Evolutionary conservation across 2,329 filamentous ascomycete species (phyloP).

Genomic region (Apiospora sp.): DNA sequence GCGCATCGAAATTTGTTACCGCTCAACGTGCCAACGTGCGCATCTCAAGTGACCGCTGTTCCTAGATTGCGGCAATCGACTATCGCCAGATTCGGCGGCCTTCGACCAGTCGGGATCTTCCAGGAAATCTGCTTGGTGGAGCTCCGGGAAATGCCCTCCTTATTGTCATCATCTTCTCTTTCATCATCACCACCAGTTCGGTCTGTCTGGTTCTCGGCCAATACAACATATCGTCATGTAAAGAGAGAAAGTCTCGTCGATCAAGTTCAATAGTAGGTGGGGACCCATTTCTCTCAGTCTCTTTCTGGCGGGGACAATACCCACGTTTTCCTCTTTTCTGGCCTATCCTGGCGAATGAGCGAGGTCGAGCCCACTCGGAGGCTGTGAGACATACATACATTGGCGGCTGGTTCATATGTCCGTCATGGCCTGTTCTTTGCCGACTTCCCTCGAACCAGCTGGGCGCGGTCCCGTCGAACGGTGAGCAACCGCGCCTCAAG

Average conservation of each 20-base stretch:
- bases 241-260: conserved; percentile 16
- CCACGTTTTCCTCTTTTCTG: not conserved
- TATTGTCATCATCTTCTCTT: conserved; percentile 16
- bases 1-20: not conserved
- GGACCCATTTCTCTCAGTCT: not conserved
- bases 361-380: not conserved
- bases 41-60: not conserved
- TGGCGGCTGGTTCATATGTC: conserved; percentile 15
- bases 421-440: conserved; percentile 17
- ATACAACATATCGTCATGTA: conserved; percentile 16
- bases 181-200: not conserved
- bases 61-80: not conserved
- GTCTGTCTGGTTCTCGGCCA: conserved; percentile 3
- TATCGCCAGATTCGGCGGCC: not conserved
- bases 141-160: not conserved
- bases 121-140: not conserved
- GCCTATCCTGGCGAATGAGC: conserved; percentile 8
- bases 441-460: not conserved
- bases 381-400: conserved; percentile 21
- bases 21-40: not conserved
- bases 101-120: not conserved
- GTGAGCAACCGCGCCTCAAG: conserved; percentile 3
- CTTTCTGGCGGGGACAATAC: conserved; percentile 13
- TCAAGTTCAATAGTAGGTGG: conserved; percentile 20
- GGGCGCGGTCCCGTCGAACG: not conserved